Evolutionary conservation across 164 flowering plant species (phyloP).

Genomic region (Piper longum): DNA sequence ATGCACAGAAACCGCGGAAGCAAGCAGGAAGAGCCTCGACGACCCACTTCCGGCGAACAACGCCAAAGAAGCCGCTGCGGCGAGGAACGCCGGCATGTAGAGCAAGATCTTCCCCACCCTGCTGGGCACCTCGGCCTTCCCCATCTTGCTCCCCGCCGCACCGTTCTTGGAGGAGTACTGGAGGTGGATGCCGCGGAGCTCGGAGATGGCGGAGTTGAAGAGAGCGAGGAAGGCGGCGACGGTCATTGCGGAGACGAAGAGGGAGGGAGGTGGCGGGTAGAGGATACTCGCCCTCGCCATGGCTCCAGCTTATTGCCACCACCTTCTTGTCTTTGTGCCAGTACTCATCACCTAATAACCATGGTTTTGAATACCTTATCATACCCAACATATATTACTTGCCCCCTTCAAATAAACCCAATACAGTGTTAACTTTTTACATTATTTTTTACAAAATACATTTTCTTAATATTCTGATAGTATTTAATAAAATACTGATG

Average conservation of each 20-base stretch:
- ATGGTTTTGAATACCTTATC: too few species aligned
- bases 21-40: constrained; percentile 25
- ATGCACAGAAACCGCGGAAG: constrained; percentile 40
- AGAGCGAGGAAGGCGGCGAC: constrained; percentile 14
- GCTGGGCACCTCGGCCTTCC: constrained; percentile 12
- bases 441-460: too few species aligned
- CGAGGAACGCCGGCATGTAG: constrained; percentile 42
- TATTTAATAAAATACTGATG: too few species aligned
- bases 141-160: neutral
- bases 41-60: constrained; percentile 9
- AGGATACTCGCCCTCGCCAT: neutral
- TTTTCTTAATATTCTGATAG: too few species aligned
- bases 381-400: too few species aligned
- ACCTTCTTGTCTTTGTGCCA: too few species aligned
- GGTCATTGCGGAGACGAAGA: constrained; percentile 25
- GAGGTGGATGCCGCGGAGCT: constrained; percentile 40
- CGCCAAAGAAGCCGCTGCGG: constrained; percentile 19
- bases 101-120: constrained; percentile 35
- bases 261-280: constrained; percentile 35
- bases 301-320: too few species aligned
- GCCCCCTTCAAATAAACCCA: too few species aligned
- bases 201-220: constrained; percentile 20
- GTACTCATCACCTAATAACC: too few species aligned
- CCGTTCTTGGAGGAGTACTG: constrained; percentile 50
- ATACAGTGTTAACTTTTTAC: too few species aligned